Conservation (phyloP, 306 rosid genomes). For the Arachis hypogaea region DNA sequence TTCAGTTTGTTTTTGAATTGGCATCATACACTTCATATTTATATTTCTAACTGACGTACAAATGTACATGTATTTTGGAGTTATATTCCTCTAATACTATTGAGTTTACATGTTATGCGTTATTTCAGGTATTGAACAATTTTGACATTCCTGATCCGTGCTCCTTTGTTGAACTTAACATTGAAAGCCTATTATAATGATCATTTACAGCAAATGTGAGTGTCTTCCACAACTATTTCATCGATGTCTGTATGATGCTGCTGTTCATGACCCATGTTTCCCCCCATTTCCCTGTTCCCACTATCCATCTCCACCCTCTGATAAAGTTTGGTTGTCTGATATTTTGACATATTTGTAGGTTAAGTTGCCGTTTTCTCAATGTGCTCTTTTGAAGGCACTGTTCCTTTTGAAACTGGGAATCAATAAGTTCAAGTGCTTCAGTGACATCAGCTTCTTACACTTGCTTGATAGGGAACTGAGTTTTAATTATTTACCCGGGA, state of each 20-base stretch:
- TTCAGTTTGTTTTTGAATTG: neutral
- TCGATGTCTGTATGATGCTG: neutral
- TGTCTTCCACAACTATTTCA: slow-evolving; percentile 24
- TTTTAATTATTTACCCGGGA: slow-evolving; percentile 30
- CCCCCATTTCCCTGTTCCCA: neutral
- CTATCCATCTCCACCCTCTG: neutral
- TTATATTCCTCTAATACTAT: slow-evolving; percentile 8
- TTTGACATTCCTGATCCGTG: slow-evolving; percentile 93
- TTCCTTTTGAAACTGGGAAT: slow-evolving; percentile 26
- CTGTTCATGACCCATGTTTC: neutral
- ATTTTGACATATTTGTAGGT: slow-evolving; percentile 24
- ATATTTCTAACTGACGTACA: neutral
- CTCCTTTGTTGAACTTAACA: slow-evolving; percentile 77
- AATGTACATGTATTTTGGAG: neutral
- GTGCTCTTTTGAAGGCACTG: neutral
- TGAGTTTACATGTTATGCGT: slow-evolving; percentile 22
- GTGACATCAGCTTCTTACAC: slow-evolving; percentile 22
- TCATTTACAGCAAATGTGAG: slow-evolving; percentile 48
- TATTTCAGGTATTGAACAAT: slow-evolving; percentile 76
- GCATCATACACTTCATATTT: neutral
- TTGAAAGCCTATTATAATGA: slow-evolving; percentile 65
- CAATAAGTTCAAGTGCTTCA: slow-evolving; percentile 29
- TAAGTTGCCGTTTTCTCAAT: slow-evolving; percentile 4
- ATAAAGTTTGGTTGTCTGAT: slow-evolving; percentile 16
- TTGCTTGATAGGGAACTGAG: slow-evolving; percentile 15